Conservation (phyloP, 345 rosid species). For the Linum tenue region DNA sequence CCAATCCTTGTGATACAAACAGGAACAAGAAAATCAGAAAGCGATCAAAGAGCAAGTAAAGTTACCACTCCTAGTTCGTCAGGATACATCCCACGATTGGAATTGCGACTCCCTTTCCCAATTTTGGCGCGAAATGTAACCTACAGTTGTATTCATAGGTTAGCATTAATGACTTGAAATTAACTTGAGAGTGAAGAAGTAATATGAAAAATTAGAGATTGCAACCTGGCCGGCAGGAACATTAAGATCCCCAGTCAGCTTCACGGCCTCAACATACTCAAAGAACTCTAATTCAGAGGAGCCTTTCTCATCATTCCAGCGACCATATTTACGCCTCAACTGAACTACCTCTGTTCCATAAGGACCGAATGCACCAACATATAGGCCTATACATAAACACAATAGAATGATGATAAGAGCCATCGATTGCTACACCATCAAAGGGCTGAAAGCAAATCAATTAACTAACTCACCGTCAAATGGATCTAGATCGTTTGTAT, state of each 20-base stretch:
- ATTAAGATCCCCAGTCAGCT: constrained; percentile 96
- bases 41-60: constrained; percentile 9
- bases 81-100: constrained; percentile 61
- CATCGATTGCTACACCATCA: background rate
- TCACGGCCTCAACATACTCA: constrained; percentile 95
- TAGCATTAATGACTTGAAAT: constrained; percentile 3
- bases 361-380: constrained; percentile 94
- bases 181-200: background rate
- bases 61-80: constrained; percentile 92
- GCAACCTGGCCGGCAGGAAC: constrained; percentile 95
- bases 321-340: constrained; percentile 78
- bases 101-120: constrained; percentile 49
- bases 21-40: constrained; percentile 13
- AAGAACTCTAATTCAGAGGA: constrained; percentile 66
- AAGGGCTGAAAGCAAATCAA: background rate
- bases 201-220: constrained; percentile 8
- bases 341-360: constrained; percentile 92
- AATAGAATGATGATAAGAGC: constrained; percentile 1
- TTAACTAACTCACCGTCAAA: constrained; percentile 52
- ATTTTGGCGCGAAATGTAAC: constrained; percentile 97
- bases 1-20: too few species aligned
- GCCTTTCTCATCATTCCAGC: constrained; percentile 53
- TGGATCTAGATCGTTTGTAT: constrained; percentile 61
- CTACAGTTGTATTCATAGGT: constrained; percentile 31
- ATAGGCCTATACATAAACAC: constrained; percentile 51